Conservation (phyloP, 2,329 filamentous ascomycete species). For the Fusarium sp. region DNA sequence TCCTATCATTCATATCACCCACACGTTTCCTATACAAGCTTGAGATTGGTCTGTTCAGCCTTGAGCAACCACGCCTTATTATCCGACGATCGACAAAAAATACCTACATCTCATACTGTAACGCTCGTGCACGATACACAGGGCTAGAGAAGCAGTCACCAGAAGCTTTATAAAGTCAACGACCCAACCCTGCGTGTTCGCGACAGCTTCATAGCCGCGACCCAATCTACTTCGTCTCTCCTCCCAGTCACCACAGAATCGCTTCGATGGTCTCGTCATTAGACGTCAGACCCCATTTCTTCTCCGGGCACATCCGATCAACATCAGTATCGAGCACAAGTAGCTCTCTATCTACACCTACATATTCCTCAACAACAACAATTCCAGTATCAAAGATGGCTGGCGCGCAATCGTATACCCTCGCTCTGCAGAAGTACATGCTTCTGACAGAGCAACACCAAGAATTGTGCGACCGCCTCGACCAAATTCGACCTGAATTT, state of each 20-base stretch:
- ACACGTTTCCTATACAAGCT: conserved; percentile 42
- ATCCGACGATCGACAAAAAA: conserved; percentile 30
- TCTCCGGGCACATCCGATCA: conserved; percentile 45
- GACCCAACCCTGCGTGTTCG: conserved; percentile 13
- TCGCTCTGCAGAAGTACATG: conserved; percentile 68
- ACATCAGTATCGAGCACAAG: conserved; percentile 38
- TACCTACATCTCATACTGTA: conserved; percentile 35
- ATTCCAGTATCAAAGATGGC: conserved; percentile 47
- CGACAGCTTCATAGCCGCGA: conserved; percentile 27
- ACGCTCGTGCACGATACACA: conserved; percentile 19
- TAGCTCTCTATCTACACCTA: conserved; percentile 18
- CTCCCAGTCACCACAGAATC: conserved; percentile 28
- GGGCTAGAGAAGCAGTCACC: conserved; percentile 7
- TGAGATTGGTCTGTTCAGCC: conserved; percentile 38
- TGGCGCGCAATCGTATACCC: conserved; percentile 55
- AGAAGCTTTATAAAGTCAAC: conserved; percentile 13
- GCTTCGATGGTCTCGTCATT: conserved; percentile 55
- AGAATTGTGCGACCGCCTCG: conserved; percentile 64
- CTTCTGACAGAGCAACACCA: conserved; percentile 68
- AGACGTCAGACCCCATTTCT: conserved; percentile 46
- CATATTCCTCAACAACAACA: conserved; percentile 13
- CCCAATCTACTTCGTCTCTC: conserved; percentile 5
- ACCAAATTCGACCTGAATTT: conserved; percentile 63
- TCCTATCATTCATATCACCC: conserved; percentile 39
- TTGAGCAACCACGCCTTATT: conserved; percentile 33